phyloP scores from a whole-genome alignment of 2,329 filamentous ascomycete species.

The Colletotrichum brevisporum region DNA sequence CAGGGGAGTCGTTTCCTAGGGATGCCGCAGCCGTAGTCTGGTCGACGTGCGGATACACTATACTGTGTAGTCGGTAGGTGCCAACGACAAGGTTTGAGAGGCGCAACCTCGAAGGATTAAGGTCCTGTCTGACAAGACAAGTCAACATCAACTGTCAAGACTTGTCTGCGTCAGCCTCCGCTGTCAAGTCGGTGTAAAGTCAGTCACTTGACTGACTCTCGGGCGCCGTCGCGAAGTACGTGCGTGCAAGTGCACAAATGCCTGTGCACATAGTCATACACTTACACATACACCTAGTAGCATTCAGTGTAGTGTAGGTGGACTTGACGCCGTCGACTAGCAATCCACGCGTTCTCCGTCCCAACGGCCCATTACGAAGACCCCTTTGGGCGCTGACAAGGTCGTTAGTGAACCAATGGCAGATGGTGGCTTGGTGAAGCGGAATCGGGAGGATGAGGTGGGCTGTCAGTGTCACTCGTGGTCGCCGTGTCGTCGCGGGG shows the following conservation, averaged over 20 bases:
- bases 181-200: slow-evolving; percentile 15
- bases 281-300: not conserved
- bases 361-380: slow-evolving; percentile 5
- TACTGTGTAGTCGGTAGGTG: not conserved
- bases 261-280: slow-evolving; percentile 13
- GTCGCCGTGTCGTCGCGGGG: slow-evolving; percentile 29
- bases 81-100: slow-evolving; percentile 23
- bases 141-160: slow-evolving; percentile 11
- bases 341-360: not conserved
- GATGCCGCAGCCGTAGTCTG: slow-evolving; percentile 1
- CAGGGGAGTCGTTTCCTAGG: slow-evolving; percentile 10
- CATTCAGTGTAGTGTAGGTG: not conserved
- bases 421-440: slow-evolving; percentile 20
- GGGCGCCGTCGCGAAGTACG: slow-evolving; percentile 17
- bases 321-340: slow-evolving; percentile 28
- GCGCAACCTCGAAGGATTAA: slow-evolving; percentile 17
- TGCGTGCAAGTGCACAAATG: slow-evolving; percentile 22
- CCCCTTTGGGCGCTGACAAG: slow-evolving; percentile 8
- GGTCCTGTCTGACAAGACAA: slow-evolving; percentile 11
- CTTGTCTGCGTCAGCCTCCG: slow-evolving; percentile 19
- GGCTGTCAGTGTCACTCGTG: slow-evolving; percentile 32
- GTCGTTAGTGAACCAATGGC: slow-evolving; percentile 36
- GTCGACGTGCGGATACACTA: not conserved
- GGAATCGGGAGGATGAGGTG: slow-evolving; percentile 26
- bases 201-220: slow-evolving; percentile 8